Evolutionary conservation across 164 flowering plant genomes (phyloP), one percentile per base, ranked within the genome.

Genomic region (Stephania japonica): DNA sequence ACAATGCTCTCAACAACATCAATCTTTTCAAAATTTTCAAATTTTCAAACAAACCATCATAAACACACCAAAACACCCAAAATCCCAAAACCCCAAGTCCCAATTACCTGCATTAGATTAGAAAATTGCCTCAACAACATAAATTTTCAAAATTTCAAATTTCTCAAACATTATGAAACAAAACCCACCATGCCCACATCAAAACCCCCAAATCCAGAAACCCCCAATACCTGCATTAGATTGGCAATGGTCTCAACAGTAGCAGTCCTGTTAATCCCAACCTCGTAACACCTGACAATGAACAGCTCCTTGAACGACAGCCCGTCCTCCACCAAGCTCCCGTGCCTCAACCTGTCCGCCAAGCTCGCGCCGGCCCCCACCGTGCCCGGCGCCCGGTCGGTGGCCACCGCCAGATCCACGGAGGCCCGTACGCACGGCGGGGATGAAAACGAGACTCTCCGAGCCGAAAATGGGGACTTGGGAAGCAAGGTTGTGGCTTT

Each of bases 181-280:
- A 32, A 32, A 2, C 38, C 38, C 2, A 2, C 38, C 0, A 32
- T 2, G 4, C 2, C 2, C 38, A 32, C 38, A 32, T 32, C 38
- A 32, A 32, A 32, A 32, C 38, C 4, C 38, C 38, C 38, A 32
- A 32, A 32, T 32, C 38, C 38, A 2, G 3, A 32, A 32, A 32
- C 2, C 19, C 5, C 9, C 1, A 59, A 53, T 62, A 92, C 99
- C 97, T 93, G 97, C 85, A 95, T 82, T 38, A 90, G 90, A 93
- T 93, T 95, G 3, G 97, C 98, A 59, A 95, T 88, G 76, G 99
- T 89, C 78, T 95, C 99, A 25, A 95, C 91, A 41, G 98, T 95
- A 47, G 97, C 97, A 42, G 98, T 95, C 79, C 90, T 93, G 79
- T 95, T 95, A 73, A 91, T 84, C 63, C 97, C 97, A 44, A 94